Percentiles rank a stretch among this genome's conserved stretches.
These are phyloP conservation scores for Diplodia scrobiculata DNA, from an alignment of 2,329 filamentous ascomycete genomes.

Conservation along the genomic window DNA sequence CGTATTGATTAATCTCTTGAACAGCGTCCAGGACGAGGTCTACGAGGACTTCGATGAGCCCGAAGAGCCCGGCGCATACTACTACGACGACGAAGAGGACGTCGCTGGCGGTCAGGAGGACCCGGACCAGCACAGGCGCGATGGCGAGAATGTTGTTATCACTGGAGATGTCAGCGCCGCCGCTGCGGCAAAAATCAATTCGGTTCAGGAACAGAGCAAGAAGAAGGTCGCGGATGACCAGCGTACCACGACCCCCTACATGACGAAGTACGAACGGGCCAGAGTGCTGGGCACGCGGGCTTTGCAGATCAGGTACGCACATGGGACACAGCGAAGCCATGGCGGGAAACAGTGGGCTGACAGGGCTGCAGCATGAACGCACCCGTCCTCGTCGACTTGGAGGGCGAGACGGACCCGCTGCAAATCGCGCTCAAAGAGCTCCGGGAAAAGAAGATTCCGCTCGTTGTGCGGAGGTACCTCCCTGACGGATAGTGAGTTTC, in stretches of 20 bases:
- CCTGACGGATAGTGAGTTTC: constrained; percentile 86
- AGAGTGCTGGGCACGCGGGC: constrained; percentile 91
- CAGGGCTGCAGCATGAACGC: constrained; percentile 78
- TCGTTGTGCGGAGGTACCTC: constrained; percentile 92
- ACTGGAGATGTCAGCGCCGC: constrained; percentile 55
- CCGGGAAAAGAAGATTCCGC: constrained; percentile 95
- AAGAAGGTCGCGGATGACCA: constrained; percentile 91
- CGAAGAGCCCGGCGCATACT: constrained; percentile 66
- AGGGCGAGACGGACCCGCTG: constrained; percentile 95
- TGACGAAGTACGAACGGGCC: constrained; percentile 98
- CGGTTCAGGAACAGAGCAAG: constrained; percentile 62
- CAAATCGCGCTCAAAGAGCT: constrained; percentile 98
- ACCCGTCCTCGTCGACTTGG: constrained; percentile 91
- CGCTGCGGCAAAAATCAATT: constrained; percentile 51
- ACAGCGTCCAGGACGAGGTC: constrained; percentile 26
- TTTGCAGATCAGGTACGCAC: constrained; percentile 83
- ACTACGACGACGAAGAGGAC: constrained; percentile 65
- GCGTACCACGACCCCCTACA: constrained; percentile 91
- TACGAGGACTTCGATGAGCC: constrained; percentile 52
- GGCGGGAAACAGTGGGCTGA: neutral
- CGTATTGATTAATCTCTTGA: neutral
- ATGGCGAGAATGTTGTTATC: constrained; percentile 46
- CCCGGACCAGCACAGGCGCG: constrained; percentile 35
- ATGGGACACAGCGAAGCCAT: neutral
- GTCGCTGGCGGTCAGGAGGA: constrained; percentile 44